Conservation (phyloP, 441 rosid species). For the Kokia cookei region DNA sequence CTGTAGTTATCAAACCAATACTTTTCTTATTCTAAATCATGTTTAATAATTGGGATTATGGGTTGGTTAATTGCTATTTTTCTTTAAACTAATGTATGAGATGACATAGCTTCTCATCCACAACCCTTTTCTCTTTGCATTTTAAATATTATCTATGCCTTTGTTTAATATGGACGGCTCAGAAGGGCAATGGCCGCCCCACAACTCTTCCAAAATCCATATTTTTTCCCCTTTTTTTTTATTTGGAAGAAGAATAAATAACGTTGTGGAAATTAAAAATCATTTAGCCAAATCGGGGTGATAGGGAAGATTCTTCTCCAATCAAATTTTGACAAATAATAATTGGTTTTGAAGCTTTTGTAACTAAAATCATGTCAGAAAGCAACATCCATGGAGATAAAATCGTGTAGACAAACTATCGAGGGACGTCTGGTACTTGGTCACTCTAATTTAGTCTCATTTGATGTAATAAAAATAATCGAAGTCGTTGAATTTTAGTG, state of each 20-base stretch:
- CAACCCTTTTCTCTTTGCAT: neutral
- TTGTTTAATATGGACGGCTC: slow-evolving; percentile 17
- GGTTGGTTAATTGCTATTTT: neutral
- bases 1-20: slow-evolving; percentile 1
- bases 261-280: too few relatives aligned
- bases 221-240: neutral
- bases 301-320: neutral
- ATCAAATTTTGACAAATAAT: neutral
- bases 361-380: neutral
- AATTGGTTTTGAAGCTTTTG: neutral
- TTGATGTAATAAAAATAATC: too few relatives aligned
- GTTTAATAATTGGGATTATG: neutral
- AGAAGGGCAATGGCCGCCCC: neutral
- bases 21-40: neutral
- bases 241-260: slow-evolving; percentile 12
- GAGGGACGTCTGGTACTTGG: neutral
- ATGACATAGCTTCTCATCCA: neutral
- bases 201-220: neutral
- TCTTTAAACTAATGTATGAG: slow-evolving; percentile 4
- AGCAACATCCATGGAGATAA: neutral
- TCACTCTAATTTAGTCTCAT: too few relatives aligned
- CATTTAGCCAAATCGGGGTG: neutral
- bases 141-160: slow-evolving; percentile 6
- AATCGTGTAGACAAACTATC: neutral
- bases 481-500: too few relatives aligned